These are phyloP conservation scores for Leccinum huronense DNA, from an alignment of 1,284 basidiomycete species.

Conservation along the genomic window DNA sequence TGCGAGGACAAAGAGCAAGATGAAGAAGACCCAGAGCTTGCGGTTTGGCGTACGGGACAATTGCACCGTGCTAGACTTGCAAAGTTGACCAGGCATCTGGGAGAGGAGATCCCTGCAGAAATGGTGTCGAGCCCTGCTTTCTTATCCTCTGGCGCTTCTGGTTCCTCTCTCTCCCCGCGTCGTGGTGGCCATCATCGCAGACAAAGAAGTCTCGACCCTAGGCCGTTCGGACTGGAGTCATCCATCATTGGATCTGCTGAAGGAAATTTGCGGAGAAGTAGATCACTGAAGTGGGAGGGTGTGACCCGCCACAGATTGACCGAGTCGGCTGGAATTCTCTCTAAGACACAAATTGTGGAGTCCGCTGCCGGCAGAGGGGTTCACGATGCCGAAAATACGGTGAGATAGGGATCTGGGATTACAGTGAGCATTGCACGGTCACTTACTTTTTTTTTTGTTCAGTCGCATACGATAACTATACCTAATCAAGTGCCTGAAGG, in stretches of 20 bases:
- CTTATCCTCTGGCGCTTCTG: neutral
- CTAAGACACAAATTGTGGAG: neutral
- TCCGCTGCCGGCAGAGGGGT: neutral
- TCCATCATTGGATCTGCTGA: neutral
- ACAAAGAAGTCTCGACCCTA: constrained; percentile 20
- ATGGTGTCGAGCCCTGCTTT: constrained; percentile 28
- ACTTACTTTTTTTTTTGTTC: constrained; percentile 8
- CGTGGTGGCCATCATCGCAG: constrained; percentile 11
- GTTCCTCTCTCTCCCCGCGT: neutral
- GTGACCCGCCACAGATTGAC: neutral
- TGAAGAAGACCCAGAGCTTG: constrained; percentile 12
- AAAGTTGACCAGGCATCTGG: constrained; percentile 42
- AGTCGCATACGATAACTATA: constrained; percentile 7
- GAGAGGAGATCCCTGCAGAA: constrained; percentile 41
- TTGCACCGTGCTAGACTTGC: constrained; percentile 37
- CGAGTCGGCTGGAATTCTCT: neutral
- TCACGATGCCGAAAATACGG: constrained; percentile 6
- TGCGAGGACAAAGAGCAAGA: constrained; percentile 8
- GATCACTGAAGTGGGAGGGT: constrained; percentile 12
- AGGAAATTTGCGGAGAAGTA: constrained; percentile 11
- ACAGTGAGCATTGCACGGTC: neutral
- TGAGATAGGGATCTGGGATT: constrained; percentile 9
- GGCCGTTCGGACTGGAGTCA: constrained; percentile 1
- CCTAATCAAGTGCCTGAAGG: neutral
- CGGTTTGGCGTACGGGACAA: constrained; percentile 23